Base-by-base conservation (phyloP, 257 asterid species). In the Solanum medicagineum region DNA sequence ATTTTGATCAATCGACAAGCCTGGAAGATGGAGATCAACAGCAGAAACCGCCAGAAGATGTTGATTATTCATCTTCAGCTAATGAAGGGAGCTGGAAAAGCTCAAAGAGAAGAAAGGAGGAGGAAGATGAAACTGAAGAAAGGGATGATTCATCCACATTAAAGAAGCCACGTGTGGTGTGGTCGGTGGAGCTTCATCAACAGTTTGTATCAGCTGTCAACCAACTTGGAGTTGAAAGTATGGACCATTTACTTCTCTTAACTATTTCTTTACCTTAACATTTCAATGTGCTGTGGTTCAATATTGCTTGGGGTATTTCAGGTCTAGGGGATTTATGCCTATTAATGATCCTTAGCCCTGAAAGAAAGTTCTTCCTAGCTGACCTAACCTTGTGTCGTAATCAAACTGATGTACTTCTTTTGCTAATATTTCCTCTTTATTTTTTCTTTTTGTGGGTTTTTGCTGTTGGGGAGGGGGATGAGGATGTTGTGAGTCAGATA, bases 151-250 rank as follows among this genome's bases (percentile, higher is more conserved):
- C 96, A 0, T 94, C 98, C 60, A 65, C 98, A 0, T 87, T 90
- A 87, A 97, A 97, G 81, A 97, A 95, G 73, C 99, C 98, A 2
- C 91, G 99, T 10, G 99, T 97, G 44, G 99, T 97, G 87, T 97
- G 99, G 99, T 93, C 99, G 4, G 94, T 93, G 4, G 99, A 97
- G 92, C 99, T 97, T 24, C 99, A 97, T 87, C 98, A 95, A 87
- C 99, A 97, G 82, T 97, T 97, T 84, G 99, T 97, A n/a, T 88
- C 91, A 51, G 99, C 99, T 77, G 99, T 97, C 85, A 94, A 95
- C 90, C 97, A 93, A 53, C 96, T 97, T 62, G 99, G 98, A 87
- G 91, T 95, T 16, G 99, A 97, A 84, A 97, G 99, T 97, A 95
- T 7, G 98, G 22, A 68, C 84, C 86, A 53, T 71, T 51, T 66